phyloP scores from a whole-genome alignment of 805 yeast genomes.

The Spencermartinsiella europaea region DNA sequence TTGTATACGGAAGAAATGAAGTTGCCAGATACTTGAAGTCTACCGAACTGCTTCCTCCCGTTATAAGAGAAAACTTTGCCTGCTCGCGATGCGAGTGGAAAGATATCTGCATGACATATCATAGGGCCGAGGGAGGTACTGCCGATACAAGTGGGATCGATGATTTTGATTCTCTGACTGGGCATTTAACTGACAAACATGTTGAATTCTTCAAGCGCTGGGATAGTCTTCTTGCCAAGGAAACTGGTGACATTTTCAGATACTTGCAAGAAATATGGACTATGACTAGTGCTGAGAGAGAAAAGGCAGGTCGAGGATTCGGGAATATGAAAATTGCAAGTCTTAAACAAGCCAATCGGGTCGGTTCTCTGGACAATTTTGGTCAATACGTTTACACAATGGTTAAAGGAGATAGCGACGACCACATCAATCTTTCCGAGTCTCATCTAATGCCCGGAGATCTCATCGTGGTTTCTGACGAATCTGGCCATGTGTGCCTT shows the following conservation, averaged over 20 bases:
- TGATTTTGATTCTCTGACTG: conserved; percentile 46
- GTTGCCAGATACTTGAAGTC: conserved; percentile 56
- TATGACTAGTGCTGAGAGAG: conserved; percentile 53
- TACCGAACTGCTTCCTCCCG: conserved; percentile 18
- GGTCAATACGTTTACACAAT: conserved; percentile 17
- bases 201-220: conserved; percentile 61
- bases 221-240: conserved; percentile 68
- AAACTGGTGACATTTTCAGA: conserved; percentile 54
- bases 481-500: conserved; percentile 68
- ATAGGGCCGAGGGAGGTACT: conserved; percentile 55
- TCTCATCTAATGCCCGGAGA: conserved; percentile 57
- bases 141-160: conserved; percentile 51
- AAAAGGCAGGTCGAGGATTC: conserved; percentile 56
- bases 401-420: conserved; percentile 7
- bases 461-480: conserved; percentile 71
- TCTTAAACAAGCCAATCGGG: background rate
- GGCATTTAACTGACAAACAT: conserved; percentile 46
- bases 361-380: background rate
- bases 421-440: conserved; percentile 22
- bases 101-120: conserved; percentile 56
- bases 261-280: conserved; percentile 67
- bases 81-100: conserved; percentile 53
- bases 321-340: conserved; percentile 43
- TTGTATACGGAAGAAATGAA: conserved; percentile 68
- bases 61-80: conserved; percentile 11